Conservation (phyloP, 345 rosid species). For the Salix brachista region DNA sequence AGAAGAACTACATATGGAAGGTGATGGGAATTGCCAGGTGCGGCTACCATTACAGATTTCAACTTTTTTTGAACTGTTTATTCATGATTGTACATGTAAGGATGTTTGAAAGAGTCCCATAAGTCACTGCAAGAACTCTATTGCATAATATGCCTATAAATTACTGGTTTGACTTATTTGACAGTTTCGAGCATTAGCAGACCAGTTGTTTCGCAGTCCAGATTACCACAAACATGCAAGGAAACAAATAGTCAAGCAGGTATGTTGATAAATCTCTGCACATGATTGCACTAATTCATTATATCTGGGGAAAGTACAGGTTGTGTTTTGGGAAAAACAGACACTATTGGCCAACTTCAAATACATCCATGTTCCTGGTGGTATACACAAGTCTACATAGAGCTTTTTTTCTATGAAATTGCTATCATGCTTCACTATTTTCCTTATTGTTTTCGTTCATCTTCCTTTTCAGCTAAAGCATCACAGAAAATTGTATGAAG, state of each 20-base stretch:
- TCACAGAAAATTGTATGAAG: slow-evolving; percentile 66
- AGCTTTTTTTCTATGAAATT: neutral
- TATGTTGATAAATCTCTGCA: slow-evolving; percentile 18
- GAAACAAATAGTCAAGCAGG: slow-evolving; percentile 83
- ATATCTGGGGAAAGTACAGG: neutral
- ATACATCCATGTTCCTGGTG: neutral
- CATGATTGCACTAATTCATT: neutral
- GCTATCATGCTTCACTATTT: neutral
- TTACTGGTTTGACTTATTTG: neutral
- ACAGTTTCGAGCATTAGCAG: slow-evolving; percentile 95
- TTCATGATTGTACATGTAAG: neutral
- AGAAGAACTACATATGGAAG: slow-evolving; percentile 82
- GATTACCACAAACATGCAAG: slow-evolving; percentile 80
- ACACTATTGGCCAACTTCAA: neutral
- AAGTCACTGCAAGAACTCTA: neutral
- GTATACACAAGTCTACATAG: neutral
- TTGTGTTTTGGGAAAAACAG: neutral
- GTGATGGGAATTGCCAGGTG: slow-evolving; percentile 99
- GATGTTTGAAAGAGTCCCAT: neutral
- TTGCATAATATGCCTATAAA: neutral
- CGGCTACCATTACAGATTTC: neutral
- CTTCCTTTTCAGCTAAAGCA: slow-evolving; percentile 62
- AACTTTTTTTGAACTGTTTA: neutral
- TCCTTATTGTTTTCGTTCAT: neutral
- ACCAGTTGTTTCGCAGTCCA: slow-evolving; percentile 77